phyloP scores from a whole-genome alignment of 495 filamentous ascomycete genomes.

The Poronia punctata region DNA sequence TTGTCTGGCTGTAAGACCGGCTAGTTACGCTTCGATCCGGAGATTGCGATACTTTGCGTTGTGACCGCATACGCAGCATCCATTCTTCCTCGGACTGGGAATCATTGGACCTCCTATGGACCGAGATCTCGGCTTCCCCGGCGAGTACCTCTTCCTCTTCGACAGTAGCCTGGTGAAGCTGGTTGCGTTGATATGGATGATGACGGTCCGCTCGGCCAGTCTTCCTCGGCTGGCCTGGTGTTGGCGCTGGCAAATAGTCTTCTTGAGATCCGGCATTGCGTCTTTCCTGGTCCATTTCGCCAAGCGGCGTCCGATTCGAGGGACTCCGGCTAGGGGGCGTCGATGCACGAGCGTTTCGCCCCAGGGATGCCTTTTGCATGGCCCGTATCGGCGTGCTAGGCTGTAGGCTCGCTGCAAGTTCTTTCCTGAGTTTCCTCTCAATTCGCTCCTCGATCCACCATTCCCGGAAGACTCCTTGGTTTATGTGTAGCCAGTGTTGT shows the following conservation, averaged over 20 bases:
- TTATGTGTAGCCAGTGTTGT: slow-evolving; percentile 97
- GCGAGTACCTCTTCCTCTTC: slow-evolving; percentile 36
- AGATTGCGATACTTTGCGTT: slow-evolving; percentile 46
- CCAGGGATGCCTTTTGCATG: slow-evolving; percentile 46
- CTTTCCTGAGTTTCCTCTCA: slow-evolving; percentile 47
- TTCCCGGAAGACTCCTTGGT: slow-evolving; percentile 91
- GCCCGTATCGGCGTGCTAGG: slow-evolving; percentile 72
- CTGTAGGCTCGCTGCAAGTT: slow-evolving; percentile 47
- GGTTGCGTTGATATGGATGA: slow-evolving; percentile 44
- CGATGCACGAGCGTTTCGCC: slow-evolving; percentile 55
- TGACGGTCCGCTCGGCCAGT: slow-evolving; percentile 51
- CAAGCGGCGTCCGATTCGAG: slow-evolving; percentile 72
- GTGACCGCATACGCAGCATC: slow-evolving; percentile 61
- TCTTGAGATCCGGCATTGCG: slow-evolving; percentile 54
- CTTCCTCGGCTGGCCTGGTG: slow-evolving; percentile 93
- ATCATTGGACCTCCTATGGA: slow-evolving; percentile 47
- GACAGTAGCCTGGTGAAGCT: slow-evolving; percentile 29
- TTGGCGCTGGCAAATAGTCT: slow-evolving; percentile 87
- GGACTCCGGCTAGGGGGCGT: slow-evolving; percentile 76
- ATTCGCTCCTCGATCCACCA: slow-evolving; percentile 95
- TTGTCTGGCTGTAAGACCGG: slow-evolving; percentile 47
- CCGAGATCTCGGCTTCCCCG: slow-evolving; percentile 38
- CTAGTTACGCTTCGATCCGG: slow-evolving; percentile 37
- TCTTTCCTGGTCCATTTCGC: slow-evolving; percentile 82
- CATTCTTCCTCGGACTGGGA: slow-evolving; percentile 74